Conservation (phyloP, 2,329 filamentous ascomycete genomes). For the Phialophora expanda region DNA sequence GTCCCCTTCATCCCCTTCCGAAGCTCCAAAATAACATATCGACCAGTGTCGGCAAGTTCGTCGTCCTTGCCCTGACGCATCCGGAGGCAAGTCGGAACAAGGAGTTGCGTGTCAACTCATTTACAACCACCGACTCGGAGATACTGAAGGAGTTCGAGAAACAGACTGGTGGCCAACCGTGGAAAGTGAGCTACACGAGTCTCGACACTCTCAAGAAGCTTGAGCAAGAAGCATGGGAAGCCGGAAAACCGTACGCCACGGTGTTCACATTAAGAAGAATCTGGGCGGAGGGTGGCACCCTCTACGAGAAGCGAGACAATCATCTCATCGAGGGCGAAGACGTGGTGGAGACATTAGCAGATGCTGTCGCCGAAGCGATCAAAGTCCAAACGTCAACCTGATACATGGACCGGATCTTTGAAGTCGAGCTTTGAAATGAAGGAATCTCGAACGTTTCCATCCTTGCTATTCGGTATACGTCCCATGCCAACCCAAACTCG, state of each 20-base stretch:
- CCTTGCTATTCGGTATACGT: neutral
- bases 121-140: slow-evolving; percentile 66
- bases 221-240: slow-evolving; percentile 65
- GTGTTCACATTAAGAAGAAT: slow-evolving; percentile 68
- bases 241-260: slow-evolving; percentile 58
- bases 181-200: slow-evolving; percentile 60
- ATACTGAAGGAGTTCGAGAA: slow-evolving; percentile 71
- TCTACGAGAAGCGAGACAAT: slow-evolving; percentile 73
- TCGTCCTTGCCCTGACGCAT: slow-evolving; percentile 65
- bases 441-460: neutral
- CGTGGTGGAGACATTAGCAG: slow-evolving; percentile 30
- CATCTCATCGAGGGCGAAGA: slow-evolving; percentile 54
- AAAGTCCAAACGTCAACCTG: slow-evolving; percentile 29
- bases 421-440: neutral
- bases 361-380: slow-evolving; percentile 33
- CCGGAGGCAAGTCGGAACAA: slow-evolving; percentile 60
- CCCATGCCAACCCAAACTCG: neutral
- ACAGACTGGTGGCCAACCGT: slow-evolving; percentile 61
- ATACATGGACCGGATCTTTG: neutral
- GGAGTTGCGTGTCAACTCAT: slow-evolving; percentile 71
- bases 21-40: neutral
- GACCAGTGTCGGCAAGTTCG: slow-evolving; percentile 64
- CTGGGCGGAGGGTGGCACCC: slow-evolving; percentile 72
- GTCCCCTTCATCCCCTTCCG: slow-evolving; percentile 36
- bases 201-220: slow-evolving; percentile 59